Evolutionary conservation across 257 asterid species (phyloP).

Genomic region (Nicotiana otophora): DNA sequence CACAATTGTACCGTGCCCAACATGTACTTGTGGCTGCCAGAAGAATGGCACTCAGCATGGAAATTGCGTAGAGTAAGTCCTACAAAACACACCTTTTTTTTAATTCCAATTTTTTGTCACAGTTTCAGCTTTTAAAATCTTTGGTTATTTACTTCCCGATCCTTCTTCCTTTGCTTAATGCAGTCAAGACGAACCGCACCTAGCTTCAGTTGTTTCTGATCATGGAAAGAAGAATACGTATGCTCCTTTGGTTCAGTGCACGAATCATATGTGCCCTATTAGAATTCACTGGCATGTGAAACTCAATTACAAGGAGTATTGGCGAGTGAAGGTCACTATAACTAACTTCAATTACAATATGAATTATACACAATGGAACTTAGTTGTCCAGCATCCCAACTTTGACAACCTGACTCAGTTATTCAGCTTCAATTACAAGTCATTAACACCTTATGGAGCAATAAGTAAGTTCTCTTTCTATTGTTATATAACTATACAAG

Average conservation of each 20-base stretch:
- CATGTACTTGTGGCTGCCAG: constrained; percentile 24
- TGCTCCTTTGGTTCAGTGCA: constrained; percentile 24
- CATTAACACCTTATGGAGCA: constrained; percentile 20
- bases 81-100: too few relatives aligned
- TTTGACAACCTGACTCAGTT: constrained; percentile 15
- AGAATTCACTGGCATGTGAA: constrained; percentile 26
- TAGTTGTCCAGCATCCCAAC: constrained; percentile 26
- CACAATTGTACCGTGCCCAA: constrained; percentile 20
- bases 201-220: constrained; percentile 18
- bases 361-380: constrained; percentile 24
- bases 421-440: constrained; percentile 22
- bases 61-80: constrained; percentile 14
- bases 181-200: constrained; percentile 19
- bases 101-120: neutral
- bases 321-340: constrained; percentile 23
- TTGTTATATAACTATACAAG: neutral
- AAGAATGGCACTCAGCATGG: constrained; percentile 19
- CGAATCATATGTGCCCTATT: constrained; percentile 24
- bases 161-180: neutral
- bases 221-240: constrained; percentile 2
- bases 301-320: constrained; percentile 21
- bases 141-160: neutral
- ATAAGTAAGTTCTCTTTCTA: constrained; percentile 11
- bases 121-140: neutral
- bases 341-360: constrained; percentile 27